Percentiles rank a stretch among this genome's conserved stretches.
These are phyloP conservation scores for Tetragonia tetragonoides DNA, from an alignment of 148 eudicot species.

Conservation along the genomic window DNA sequence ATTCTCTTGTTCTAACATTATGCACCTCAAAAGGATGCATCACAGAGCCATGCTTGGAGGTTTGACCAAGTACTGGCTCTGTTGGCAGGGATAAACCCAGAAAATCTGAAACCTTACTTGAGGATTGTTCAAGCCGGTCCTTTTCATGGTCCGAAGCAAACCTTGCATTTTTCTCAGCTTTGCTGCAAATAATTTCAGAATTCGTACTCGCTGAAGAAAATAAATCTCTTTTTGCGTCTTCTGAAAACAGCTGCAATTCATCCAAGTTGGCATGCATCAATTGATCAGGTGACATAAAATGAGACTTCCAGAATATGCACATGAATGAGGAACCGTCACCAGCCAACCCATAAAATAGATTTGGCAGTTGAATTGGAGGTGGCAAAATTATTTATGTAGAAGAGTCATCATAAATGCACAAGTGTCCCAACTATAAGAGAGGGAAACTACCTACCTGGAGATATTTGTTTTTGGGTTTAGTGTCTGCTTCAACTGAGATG, in stretches of 20 bases:
- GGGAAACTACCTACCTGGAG: conserved; percentile 42
- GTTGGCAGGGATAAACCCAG: conserved; percentile 28
- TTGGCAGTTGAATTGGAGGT: neutral
- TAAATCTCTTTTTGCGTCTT: conserved; percentile 22
- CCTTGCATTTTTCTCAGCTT: conserved; percentile 20
- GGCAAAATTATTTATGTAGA: neutral
- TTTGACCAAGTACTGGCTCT: conserved; percentile 25
- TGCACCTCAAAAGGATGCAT: conserved; percentile 14
- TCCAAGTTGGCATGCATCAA: conserved; percentile 11
- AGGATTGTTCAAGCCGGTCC: conserved; percentile 17
- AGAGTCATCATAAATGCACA: neutral
- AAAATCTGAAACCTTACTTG: conserved; percentile 23
- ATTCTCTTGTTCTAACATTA: conserved; percentile 25
- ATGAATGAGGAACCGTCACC: neutral
- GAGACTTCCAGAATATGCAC: conserved; percentile 12
- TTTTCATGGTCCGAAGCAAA: conserved; percentile 14
- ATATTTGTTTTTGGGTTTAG: conserved; percentile 29
- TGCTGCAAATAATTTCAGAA: conserved; percentile 14
- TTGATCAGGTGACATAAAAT: conserved; percentile 1
- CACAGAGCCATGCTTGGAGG: conserved; percentile 18
- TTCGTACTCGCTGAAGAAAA: conserved; percentile 19
- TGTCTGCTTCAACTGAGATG: conserved; percentile 15
- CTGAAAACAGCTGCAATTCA: conserved; percentile 43
- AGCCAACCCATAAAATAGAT: neutral
- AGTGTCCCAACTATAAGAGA: neutral